Evolutionary conservation across 352 stramenopile genomes (phyloP), one percentile per base, ranked within the genome.

Genomic region (Phytophthora syringae): DNA sequence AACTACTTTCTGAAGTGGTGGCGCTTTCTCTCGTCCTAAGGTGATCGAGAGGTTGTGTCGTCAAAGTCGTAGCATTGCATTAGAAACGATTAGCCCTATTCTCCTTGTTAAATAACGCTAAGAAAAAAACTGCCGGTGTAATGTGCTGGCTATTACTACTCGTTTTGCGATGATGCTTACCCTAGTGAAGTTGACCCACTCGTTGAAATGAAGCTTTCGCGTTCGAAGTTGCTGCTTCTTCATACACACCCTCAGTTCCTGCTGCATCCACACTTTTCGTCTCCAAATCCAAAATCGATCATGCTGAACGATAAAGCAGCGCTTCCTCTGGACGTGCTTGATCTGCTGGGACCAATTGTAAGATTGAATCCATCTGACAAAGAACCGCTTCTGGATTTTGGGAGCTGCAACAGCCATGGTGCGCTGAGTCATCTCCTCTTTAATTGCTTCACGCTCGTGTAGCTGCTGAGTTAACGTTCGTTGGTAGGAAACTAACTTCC

Each of bases 241-340:
- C 3, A 48, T 62, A 20, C 83, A 67, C 0, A 34, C 40, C 15
- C 58, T 48, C 5, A 92, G 24, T 12, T 90, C 68, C 22, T 91
- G 72, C 22, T 81, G 67, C 10, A 70, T 52, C 79, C 84, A 89
- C 5, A 89, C 53, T 21, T 75, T 75, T 2, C 77, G 70, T 12
- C 80, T 64, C 82, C 86, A 91, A 16, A 54, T 47, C 82, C 80
- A 91, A 49, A 94, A 89, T n/a, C 54, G 56, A 55, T 91, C 67
- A 49, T 93, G 77, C 30, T 87, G 72, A 1, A 79, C 22, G 34
- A 90, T 64, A 43, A 92, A 90, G 0, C 45, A 70, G 9, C 77
- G 70, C 7, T 80, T 86, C 1, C 64, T 62, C 9, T 56, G 68
- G 5, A 91, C 27, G 39, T 92, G 80, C 13, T 74, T 54, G 7